Base-by-base conservation (phyloP, 148 eudicot species). In the Camellia sinensis region DNA sequence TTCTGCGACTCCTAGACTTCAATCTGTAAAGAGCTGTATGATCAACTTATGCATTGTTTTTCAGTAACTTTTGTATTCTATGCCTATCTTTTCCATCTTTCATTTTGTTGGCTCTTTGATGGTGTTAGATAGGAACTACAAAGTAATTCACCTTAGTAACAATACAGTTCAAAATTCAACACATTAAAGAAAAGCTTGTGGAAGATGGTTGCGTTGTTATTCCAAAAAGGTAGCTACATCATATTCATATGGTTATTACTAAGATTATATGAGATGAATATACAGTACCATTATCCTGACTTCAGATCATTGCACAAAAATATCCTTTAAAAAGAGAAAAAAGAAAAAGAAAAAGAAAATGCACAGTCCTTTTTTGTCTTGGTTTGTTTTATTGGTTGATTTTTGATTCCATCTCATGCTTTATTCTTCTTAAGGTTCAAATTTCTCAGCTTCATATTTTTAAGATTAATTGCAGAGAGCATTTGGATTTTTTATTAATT, bases 371-470 rank as follows among this genome's bases (percentile, higher is more conserved):
- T 48, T 29, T 48, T 48, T 48, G 52, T 48, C 0, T 48, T 48
- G 52, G 5, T 3, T 48, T 48, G 52, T 74, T 57, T 75, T 71
- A 71, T 73, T 64, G 43, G 68, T 44, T 74, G 50, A 44, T 15
- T 37, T 74, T 74, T 65, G 7, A 40, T 67, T 65, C 29, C 50
- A 50, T 13, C 69, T 45, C 12, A 7, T 22, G 15, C 2, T 76
- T 19, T 53, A 37, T 67, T 66, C 72, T 52, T 52, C 48, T 66
- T 1, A 29, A 11, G 44, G 46, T 29, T 48, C 21, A 0, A 29
- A 67, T 56, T 67, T 78, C 12, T 14, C 73, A 52, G 67, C 29
- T 67, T 67, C 1, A 48, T 48, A 54, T 37, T 67, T 37, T 53
- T 67, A 19, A 9, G 73, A 37, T 64, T 48, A 63, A 64, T 7